A percentile compares a stretch with the other conserved stretches of the same genome.
These are phyloP conservation scores for Persicaria tinctoria DNA, from an alignment of 148 eudicot genomes.

Conservation along the genomic window DNA sequence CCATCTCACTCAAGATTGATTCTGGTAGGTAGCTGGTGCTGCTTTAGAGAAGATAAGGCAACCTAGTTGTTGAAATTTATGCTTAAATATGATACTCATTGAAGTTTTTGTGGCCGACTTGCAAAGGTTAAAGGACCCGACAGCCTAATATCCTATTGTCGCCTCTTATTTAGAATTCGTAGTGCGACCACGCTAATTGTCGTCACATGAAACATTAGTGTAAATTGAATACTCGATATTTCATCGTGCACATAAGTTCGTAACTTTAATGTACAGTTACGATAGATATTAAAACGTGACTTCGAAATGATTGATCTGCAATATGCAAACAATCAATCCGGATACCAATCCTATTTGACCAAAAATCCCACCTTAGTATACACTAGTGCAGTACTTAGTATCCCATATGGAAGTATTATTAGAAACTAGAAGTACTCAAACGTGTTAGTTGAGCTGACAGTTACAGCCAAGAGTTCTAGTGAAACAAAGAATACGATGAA, in stretches of 20 bases:
- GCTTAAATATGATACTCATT: background rate
- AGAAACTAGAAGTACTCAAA: too few species aligned
- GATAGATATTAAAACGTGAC: background rate
- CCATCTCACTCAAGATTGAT: constrained; percentile 9
- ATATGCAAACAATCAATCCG: background rate
- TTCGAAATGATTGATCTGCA: background rate
- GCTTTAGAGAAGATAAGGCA: background rate
- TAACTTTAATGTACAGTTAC: background rate
- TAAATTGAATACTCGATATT: background rate
- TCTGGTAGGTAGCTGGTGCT: constrained; percentile 2
- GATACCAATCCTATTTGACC: background rate
- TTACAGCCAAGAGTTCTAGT: too few species aligned
- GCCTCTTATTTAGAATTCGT: background rate
- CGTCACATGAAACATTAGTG: background rate
- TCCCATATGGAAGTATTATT: too few species aligned
- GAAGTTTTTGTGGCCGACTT: background rate
- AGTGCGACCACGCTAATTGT: background rate
- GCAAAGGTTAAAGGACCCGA: background rate
- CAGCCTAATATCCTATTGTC: background rate
- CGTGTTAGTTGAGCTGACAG: too few species aligned
- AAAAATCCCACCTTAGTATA: background rate
- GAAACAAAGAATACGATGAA: too few species aligned
- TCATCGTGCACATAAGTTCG: background rate
- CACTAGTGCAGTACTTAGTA: too few species aligned
- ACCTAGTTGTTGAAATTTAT: background rate